phyloP scores from a whole-genome alignment of 2,329 filamentous ascomycete species.

The Zymoseptoria passerinii region DNA sequence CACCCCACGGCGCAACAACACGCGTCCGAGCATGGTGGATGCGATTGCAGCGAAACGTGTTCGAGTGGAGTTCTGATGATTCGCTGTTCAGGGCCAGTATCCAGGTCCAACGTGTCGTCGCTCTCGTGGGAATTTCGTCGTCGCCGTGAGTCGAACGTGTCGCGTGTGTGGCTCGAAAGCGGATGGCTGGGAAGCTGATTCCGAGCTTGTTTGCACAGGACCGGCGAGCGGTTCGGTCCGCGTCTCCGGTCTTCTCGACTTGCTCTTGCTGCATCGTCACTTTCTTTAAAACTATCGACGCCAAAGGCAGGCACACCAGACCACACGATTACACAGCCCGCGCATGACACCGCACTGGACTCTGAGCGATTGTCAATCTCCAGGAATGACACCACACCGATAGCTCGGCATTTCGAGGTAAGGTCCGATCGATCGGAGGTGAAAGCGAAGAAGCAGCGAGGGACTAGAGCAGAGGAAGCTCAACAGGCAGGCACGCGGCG shows the following conservation, averaged over 20 bases:
- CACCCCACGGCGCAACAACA: conserved; percentile 17
- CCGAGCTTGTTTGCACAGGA: background rate
- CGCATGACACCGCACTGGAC: background rate
- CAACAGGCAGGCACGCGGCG: background rate
- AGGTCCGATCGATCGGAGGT: background rate
- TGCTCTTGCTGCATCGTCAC: background rate
- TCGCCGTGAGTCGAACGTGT: background rate
- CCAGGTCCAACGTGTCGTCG: background rate
- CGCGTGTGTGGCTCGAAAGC: conserved; percentile 1
- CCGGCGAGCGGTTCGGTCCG: background rate
- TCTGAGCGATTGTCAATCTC: background rate
- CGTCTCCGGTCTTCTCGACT: background rate
- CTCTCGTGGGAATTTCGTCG: background rate
- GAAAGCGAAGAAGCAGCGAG: background rate
- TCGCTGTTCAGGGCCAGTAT: background rate
- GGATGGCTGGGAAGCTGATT: background rate
- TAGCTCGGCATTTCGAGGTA: background rate
- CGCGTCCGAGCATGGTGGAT: conserved; percentile 16
- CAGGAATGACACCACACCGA: background rate
- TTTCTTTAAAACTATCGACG: background rate
- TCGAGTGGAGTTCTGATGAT: background rate
- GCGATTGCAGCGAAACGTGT: background rate
- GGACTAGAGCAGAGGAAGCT: background rate
- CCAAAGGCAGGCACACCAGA: background rate
- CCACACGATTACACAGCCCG: background rate